phyloP scores from a whole-genome alignment of 2,329 filamentous ascomycete species.

The Cytospora schulzeri region DNA sequence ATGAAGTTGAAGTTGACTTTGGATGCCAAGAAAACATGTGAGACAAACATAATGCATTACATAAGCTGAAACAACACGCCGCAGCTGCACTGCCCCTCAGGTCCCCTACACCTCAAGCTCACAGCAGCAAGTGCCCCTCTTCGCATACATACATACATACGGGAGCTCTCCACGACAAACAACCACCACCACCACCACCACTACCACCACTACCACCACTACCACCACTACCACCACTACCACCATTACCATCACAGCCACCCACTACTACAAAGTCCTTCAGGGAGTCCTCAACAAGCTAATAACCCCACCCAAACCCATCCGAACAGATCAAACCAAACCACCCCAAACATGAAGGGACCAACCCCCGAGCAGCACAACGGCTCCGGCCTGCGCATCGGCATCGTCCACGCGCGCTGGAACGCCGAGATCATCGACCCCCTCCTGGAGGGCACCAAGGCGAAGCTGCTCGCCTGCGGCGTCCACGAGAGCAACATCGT shows the following conservation, averaged over 20 bases:
- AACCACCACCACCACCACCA: neutral
- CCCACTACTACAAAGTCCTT: no score
- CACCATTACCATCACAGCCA: neutral
- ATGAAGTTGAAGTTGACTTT: neutral
- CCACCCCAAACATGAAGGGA: slow-evolving; percentile 60
- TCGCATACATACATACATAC: neutral
- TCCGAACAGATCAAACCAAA: no score
- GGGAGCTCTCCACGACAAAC: neutral
- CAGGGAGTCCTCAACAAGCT: no score
- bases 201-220: neutral
- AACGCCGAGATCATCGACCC: slow-evolving; percentile 86
- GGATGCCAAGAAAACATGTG: neutral
- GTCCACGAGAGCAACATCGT: slow-evolving; percentile 88
- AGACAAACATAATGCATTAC: neutral
- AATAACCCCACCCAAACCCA: neutral
- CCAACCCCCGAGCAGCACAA: slow-evolving; percentile 61
- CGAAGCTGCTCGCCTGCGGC: slow-evolving; percentile 74
- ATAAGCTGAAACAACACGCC: neutral
- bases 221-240: neutral
- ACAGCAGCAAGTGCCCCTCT: neutral
- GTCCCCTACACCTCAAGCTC: no score
- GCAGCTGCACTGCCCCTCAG: neutral
- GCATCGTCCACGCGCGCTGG: slow-evolving; percentile 96
- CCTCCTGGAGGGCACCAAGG: slow-evolving; percentile 78
- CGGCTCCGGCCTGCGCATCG: slow-evolving; percentile 79